Evolutionary conservation across 768 basidiomycete species (phyloP).

Genomic region (Flagelloscypha sp.): DNA sequence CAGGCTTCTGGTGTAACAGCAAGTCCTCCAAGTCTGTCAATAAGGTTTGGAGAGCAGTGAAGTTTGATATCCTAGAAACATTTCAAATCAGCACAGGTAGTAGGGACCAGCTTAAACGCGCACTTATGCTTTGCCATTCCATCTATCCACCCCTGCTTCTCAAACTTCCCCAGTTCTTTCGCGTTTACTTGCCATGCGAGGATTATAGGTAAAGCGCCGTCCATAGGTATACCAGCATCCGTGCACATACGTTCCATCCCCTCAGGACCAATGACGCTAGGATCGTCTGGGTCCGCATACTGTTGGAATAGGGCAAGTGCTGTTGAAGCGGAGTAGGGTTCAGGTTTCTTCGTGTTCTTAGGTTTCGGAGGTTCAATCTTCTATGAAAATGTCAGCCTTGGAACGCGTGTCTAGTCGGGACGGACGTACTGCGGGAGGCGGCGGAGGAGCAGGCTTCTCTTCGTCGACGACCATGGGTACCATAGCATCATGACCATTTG

Average conservation of each 20-base stretch:
- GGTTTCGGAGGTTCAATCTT: too few relatives aligned
- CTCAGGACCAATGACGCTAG: slow-evolving; percentile 56
- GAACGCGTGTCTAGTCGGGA: slow-evolving; percentile 9
- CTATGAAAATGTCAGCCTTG: too few relatives aligned
- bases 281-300: slow-evolving; percentile 52
- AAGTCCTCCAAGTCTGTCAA: slow-evolving; percentile 56
- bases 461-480: slow-evolving; percentile 44
- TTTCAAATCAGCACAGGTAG: slow-evolving; percentile 1
- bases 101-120: too few relatives aligned
- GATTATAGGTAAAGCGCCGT: slow-evolving; percentile 63
- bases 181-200: slow-evolving; percentile 70
- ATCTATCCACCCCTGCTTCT: slow-evolving; percentile 60
- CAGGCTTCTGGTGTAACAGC: slow-evolving; percentile 44
- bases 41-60: slow-evolving; percentile 38
- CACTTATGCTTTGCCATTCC: slow-evolving; percentile 42
- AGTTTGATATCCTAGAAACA: slow-evolving; percentile 37
- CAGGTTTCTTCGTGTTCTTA: too few relatives aligned
- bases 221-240: slow-evolving; percentile 64
- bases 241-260: slow-evolving; percentile 65
- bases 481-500: slow-evolving; percentile 12
- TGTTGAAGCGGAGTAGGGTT: slow-evolving; percentile 44
- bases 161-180: slow-evolving; percentile 66
- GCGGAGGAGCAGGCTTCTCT: too few relatives aligned
- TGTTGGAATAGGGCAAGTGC: slow-evolving; percentile 49
- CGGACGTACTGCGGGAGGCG: too few relatives aligned